Evolutionary conservation across 345 rosid genomes (phyloP).

Genomic region (Syzygium grande): DNA sequence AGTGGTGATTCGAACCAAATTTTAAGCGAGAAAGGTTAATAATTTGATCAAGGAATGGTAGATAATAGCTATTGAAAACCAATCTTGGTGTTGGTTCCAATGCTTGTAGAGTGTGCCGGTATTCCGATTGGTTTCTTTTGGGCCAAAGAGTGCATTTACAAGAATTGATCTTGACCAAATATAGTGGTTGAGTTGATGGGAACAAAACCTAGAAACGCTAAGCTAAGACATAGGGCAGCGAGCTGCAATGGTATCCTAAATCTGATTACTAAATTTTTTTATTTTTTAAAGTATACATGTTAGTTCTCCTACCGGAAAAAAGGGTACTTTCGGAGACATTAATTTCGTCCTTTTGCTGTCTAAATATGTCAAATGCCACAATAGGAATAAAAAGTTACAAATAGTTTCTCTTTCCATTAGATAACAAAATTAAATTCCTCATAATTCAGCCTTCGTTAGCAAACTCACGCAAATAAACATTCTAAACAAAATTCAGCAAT

Average conservation of each 20-base stretch:
- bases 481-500: neutral
- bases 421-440: neutral
- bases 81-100: neutral
- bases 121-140: neutral
- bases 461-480: neutral
- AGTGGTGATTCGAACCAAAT: neutral
- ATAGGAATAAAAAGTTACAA: neutral
- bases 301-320: neutral
- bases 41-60: conserved; percentile 11
- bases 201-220: neutral
- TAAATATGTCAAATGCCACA: neutral
- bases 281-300: neutral
- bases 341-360: neutral
- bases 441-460: neutral
- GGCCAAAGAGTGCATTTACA: neutral
- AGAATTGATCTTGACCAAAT: neutral
- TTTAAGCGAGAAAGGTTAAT: neutral
- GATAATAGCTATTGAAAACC: neutral
- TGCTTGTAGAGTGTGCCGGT: neutral
- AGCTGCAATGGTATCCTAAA: neutral
- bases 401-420: neutral
- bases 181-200: neutral
- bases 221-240: neutral
- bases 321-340: neutral
- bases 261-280: neutral